Evolutionary conservation across 2,329 filamentous ascomycete species (phyloP), one percentile per base, ranked within the genome.

Genomic region (Diaporthe eres): DNA sequence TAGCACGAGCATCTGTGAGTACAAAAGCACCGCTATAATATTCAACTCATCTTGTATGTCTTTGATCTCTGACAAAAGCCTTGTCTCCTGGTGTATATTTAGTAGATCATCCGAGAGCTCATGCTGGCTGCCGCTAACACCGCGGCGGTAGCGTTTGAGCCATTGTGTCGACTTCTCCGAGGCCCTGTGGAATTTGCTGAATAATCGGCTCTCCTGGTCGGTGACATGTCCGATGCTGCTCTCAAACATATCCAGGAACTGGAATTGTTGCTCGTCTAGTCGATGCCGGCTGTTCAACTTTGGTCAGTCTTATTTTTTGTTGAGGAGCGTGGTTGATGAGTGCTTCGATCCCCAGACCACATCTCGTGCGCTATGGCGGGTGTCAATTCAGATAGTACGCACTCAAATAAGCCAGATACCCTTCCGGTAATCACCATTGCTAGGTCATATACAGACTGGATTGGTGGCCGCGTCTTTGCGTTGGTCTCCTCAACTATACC

Each of bases 181-280:
- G 0, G 91, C 91, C 19, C 82, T 83, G 76, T 92, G 91, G 83
- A 93, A 93, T 19, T 86, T 84, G 47, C 85, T 85, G 78, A 93
- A 93, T 0, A 93, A 85, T n/a, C 87, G 82, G 0, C 89, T 91
- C 80, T 92, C 90, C 53, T 82, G 85, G 80, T 87, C 88, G 31
- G 88, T 89, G 2, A 87, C 83, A 1, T 82, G 82, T 15, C 91
- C 92, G 57, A 93, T 92, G 2, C 88, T 90, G 19, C 87, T 87
- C 78, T 93, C 91, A 76, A 94, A 93, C 89, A 93, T 93, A 77
- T 93, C 91, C 1, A 93, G 80, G 71, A 93, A 93, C 76, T 92
- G 90, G 68, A 90, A 92, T 42, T 91, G 86, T 74, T 91, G 90
- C 77, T 92, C 88, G 31, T 88, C 88, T 67, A 90, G 84, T 4